Evolutionary conservation across 1,284 basidiomycete genomes (phyloP).

Genomic region (Rhodotorula sp.): DNA sequence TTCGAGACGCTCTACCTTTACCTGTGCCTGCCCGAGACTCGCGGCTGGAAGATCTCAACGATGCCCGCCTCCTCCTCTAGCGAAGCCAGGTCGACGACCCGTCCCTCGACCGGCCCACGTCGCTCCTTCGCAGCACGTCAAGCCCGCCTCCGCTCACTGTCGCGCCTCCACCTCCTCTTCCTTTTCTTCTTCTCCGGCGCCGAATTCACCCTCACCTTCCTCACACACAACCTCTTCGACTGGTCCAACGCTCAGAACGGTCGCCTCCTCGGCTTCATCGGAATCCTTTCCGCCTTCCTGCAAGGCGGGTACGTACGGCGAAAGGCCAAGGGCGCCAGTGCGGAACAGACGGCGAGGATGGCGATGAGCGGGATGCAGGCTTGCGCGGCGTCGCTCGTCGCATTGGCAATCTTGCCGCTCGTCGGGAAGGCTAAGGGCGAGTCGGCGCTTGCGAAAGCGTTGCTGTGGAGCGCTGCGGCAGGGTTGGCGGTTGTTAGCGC

Average conservation of each 20-base stretch:
- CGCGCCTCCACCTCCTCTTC: slow-evolving; percentile 73
- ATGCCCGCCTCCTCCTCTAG: not conserved
- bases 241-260: slow-evolving; percentile 89
- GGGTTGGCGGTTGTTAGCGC: slow-evolving; percentile 85
- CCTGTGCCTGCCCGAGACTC: slow-evolving; percentile 46
- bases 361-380: slow-evolving; percentile 58
- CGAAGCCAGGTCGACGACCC: not conserved
- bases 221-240: slow-evolving; percentile 78
- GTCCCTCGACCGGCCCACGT: not conserved
- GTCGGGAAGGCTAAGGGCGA: slow-evolving; percentile 45
- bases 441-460: not conserved
- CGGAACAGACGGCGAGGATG: slow-evolving; percentile 69
- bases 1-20: slow-evolving; percentile 43
- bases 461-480: slow-evolving; percentile 58
- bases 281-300: slow-evolving; percentile 76
- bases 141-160: slow-evolving; percentile 52
- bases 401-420: slow-evolving; percentile 67
- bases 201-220: slow-evolving; percentile 86
- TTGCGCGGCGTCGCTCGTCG: slow-evolving; percentile 65
- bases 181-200: slow-evolving; percentile 83
- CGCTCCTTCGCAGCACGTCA: slow-evolving; percentile 22
- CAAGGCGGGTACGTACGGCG: slow-evolving; percentile 89
- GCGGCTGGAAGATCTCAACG: slow-evolving; percentile 8
- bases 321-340: slow-evolving; percentile 54
- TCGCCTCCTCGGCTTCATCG: slow-evolving; percentile 73